These are phyloP conservation scores for Phytophthora quininea DNA, from an alignment of 352 stramenopile species.

Conservation along the genomic window DNA sequence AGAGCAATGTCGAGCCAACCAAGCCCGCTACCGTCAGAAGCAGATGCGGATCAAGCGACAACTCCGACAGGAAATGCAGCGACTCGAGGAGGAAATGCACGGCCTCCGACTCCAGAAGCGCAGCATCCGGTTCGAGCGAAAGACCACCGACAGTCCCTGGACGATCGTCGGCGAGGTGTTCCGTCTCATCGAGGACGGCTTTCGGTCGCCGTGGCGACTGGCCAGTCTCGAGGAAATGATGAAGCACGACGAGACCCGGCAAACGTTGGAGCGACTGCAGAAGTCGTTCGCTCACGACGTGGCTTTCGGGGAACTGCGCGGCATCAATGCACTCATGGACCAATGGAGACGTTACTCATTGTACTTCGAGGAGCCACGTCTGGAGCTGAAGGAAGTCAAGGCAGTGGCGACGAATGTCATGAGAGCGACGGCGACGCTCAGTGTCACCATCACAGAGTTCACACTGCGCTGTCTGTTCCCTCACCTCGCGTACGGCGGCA, in stretches of 20 bases:
- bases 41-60: not conserved
- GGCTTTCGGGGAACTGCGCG: conserved; percentile 20
- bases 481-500: not conserved
- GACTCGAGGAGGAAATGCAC: conserved; percentile 4
- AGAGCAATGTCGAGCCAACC: conserved; percentile 22
- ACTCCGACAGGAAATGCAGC: not conserved
- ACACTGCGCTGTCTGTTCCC: conserved; percentile 18
- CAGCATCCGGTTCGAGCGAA: conserved; percentile 11
- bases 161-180: conserved; percentile 15
- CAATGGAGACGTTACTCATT: conserved; percentile 19
- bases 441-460: conserved; percentile 25
- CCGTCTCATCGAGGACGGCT: conserved; percentile 14
- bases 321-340: conserved; percentile 13
- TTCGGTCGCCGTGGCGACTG: conserved; percentile 23
- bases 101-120: not conserved
- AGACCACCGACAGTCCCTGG: conserved; percentile 4
- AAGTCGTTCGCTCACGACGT: conserved; percentile 13
- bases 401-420: conserved; percentile 10
- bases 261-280: conserved; percentile 12
- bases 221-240: conserved; percentile 13
- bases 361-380: conserved; percentile 12
- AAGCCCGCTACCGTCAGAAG: conserved; percentile 27
- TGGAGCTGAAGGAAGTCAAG: conserved; percentile 27
- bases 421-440: conserved; percentile 20
- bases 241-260: conserved; percentile 6